Conservation (phyloP, 257 asterid species). For the Fraxinus cuspidata region DNA sequence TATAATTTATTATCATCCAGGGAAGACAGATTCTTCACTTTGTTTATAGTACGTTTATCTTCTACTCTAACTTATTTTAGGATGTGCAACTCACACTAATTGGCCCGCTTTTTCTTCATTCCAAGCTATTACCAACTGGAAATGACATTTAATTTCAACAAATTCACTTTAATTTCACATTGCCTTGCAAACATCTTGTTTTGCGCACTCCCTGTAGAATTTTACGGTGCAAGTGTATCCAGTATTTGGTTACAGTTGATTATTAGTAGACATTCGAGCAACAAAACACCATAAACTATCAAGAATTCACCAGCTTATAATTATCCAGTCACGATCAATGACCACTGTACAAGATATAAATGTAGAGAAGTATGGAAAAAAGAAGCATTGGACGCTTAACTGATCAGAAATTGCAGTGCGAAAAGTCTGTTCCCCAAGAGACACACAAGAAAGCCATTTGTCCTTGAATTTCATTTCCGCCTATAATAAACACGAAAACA, state of each 20-base stretch:
- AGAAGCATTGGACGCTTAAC: conserved; percentile 40
- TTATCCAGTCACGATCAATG: neutral
- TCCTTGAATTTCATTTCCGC: conserved; percentile 97
- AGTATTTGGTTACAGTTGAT: neutral
- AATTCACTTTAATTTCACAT: neutral
- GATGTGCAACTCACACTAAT: neutral
- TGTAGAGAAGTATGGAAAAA: neutral
- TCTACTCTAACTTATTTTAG: no score
- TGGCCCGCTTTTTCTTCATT: neutral
- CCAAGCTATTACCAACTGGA: neutral
- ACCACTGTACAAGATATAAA: neutral
- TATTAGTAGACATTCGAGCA: no score
- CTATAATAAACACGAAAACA: conserved; percentile 38
- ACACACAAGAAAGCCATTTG: conserved; percentile 88
- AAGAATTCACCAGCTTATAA: conserved; percentile 3
- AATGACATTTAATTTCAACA: neutral
- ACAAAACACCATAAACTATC: neutral
- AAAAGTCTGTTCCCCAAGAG: conserved; percentile 94
- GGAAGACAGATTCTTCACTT: neutral
- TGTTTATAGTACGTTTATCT: neutral
- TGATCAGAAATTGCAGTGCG: conserved; percentile 76
- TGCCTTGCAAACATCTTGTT: neutral
- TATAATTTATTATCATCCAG: neutral
- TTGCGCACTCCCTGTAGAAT: neutral
- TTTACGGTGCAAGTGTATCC: neutral